Evolutionary conservation across 2,329 filamentous ascomycete species (phyloP), one percentile per base, ranked within the genome.

Genomic region (Emergomyces pasteurianus): DNA sequence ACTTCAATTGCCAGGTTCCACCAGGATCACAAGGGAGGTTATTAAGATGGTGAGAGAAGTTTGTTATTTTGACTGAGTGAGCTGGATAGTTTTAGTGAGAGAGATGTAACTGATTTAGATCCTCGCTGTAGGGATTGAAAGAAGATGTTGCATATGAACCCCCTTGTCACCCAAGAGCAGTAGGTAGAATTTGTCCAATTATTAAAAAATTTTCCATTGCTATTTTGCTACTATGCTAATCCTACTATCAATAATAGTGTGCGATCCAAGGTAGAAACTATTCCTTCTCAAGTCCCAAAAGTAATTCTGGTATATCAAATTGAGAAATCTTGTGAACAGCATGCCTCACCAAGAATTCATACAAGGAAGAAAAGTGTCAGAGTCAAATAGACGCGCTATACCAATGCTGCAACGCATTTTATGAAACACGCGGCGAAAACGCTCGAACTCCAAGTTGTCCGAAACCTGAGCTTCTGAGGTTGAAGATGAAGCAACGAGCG

Each of bases 331-430:
- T 57, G n/a, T 23, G 12, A 43, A 28, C 26, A 95, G 90, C 86
- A 67, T 99, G 94, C 70, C 79, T 99, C 64, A 84, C 83, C 54
- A 92, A 86, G 74, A 92, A 92, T 73, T 85, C 85, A 59, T 97
- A 88, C 78, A 84, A 95, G 63, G 91, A 97, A 75, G 84, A 84
- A 50, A 95, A 86, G 70, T 99, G 94, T 74, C 83, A 87, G 70
- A 73, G 77, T 21, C 79, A 90, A 69, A 83, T 99, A 61, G 86
- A 92, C 72, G 89, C 90, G 2, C 78, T 99, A 28, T 99, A 97
- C 74, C 87, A 94, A 67, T 99, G 94, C 76, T 99, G 94, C 75
- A 86, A 92, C 69, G 82, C 84, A 14, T 96, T 97, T 72, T 97
- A 99, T 75, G 78, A 86, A 67, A 81, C 83, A 61, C 83, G 89